These are phyloP conservation scores for Termitomyces sp. DNA, from an alignment of 1,284 basidiomycete genomes.

Conservation along the genomic window DNA sequence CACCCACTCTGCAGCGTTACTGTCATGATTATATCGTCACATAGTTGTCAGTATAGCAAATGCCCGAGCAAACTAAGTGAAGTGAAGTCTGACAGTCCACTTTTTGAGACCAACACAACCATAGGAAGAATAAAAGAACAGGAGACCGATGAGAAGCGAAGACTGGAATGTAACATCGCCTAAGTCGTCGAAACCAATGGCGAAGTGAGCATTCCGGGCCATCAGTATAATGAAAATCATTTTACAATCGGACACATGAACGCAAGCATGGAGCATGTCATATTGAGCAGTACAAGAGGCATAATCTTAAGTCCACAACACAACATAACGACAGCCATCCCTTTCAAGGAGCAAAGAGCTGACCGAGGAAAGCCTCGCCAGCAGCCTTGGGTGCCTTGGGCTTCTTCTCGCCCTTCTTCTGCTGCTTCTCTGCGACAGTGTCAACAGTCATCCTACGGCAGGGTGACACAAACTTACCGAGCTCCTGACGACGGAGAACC, in stretches of 20 bases:
- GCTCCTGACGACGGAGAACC: constrained; percentile 83
- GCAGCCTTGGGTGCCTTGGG: constrained; percentile 59
- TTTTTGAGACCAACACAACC: no score
- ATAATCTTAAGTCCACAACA: background rate
- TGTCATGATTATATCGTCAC: no score
- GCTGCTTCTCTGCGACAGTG: constrained; percentile 78
- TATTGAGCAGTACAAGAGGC: background rate
- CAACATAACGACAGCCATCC: background rate
- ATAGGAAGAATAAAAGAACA: no score
- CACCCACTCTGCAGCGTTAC: no score
- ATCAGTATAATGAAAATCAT: no score
- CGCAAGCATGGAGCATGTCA: background rate
- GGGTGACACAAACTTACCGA: constrained; percentile 50
- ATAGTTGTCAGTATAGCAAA: no score
- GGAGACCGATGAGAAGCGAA: no score
- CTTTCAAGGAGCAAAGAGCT: constrained; percentile 78
- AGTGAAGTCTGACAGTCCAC: no score
- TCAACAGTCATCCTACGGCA: constrained; percentile 8
- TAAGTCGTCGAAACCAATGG: no score
- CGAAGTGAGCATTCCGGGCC: no score
- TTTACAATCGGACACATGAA: background rate
- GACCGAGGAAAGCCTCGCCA: constrained; percentile 83
- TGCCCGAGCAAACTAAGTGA: no score
- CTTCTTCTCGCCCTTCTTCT: constrained; percentile 64
- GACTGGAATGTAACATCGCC: no score